Evolutionary conservation across 148 eudicot species (phyloP).

Genomic region (Chenopodium suecicum): DNA sequence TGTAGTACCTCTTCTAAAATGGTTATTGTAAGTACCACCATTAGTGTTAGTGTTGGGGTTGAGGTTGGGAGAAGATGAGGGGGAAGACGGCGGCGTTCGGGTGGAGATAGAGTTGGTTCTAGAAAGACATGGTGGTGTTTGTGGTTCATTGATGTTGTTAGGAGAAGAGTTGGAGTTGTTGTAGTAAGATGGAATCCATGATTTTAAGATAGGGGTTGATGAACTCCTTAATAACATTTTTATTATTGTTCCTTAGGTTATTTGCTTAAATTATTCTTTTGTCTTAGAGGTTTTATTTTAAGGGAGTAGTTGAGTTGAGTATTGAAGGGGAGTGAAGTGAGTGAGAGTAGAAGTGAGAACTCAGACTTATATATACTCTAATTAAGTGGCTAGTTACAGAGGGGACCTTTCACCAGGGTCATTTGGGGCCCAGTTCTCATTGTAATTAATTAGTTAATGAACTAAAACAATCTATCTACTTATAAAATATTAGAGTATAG

Average conservation of each 20-base stretch:
- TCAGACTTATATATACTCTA: too few species aligned
- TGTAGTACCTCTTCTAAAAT: background rate
- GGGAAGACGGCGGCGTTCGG: constrained; percentile 14
- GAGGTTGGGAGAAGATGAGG: background rate
- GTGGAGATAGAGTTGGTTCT: constrained; percentile 25
- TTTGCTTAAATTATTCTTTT: background rate
- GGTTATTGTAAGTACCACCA: background rate
- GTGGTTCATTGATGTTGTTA: constrained; percentile 7
- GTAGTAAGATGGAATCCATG: constrained; percentile 25
- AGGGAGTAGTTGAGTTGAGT: too few species aligned
- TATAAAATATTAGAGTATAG: too few species aligned
- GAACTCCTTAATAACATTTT: constrained; percentile 42
- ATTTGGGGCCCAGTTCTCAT: too few species aligned
- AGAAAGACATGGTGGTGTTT: background rate
- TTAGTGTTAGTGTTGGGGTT: background rate
- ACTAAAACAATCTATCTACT: too few species aligned
- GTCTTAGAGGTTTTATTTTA: background rate
- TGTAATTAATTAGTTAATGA: too few species aligned
- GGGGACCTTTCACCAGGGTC: too few species aligned
- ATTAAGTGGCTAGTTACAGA: too few species aligned
- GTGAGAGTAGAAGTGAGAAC: background rate
- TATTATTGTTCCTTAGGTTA: background rate
- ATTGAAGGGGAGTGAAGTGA: background rate
- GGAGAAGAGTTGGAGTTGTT: constrained; percentile 13
- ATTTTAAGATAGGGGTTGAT: constrained; percentile 43